A percentile compares a stretch with the other conserved stretches of the same genome.
phyloP scores from a whole-genome alignment of 371 early-diverging fungal species.

The Mucor plumbeus region DNA sequence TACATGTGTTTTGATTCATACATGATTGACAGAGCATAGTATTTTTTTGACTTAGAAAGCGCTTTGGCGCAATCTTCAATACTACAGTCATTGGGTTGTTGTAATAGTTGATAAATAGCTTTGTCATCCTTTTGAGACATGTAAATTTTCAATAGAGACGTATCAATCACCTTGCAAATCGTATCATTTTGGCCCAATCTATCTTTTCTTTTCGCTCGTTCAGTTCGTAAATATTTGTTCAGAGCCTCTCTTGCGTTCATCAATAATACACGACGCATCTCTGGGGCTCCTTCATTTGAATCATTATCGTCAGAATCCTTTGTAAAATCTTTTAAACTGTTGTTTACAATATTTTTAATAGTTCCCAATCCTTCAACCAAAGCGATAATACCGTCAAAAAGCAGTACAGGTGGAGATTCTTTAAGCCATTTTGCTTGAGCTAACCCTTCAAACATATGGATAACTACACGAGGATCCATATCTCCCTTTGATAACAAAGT shows the following conservation, averaged over 20 bases:
- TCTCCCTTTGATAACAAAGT: constrained; percentile 65
- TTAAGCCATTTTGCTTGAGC: constrained; percentile 34
- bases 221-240: constrained; percentile 48
- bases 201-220: constrained; percentile 41
- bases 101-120: constrained; percentile 52
- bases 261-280: constrained; percentile 53
- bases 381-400: constrained; percentile 55
- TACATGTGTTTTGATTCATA: constrained; percentile 60
- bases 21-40: constrained; percentile 70
- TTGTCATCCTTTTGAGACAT: constrained; percentile 50
- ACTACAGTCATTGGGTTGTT: constrained; percentile 59
- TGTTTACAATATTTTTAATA: constrained; percentile 59
- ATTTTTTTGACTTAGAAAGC: constrained; percentile 52
- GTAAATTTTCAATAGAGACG: constrained; percentile 67
- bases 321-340: background rate
- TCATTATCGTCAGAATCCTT: background rate
- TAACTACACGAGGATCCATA: constrained; percentile 66
- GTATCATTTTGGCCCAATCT: constrained; percentile 36
- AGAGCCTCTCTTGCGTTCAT: constrained; percentile 66
- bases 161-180: constrained; percentile 65
- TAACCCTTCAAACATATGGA: constrained; percentile 66
- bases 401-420: constrained; percentile 30
- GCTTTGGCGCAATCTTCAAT: constrained; percentile 57
- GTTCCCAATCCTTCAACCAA: constrained; percentile 44
- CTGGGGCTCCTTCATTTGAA: constrained; percentile 1